phyloP scores from a whole-genome alignment of 495 filamentous ascomycete genomes.

The Lasiosphaeriaceae sp. region DNA sequence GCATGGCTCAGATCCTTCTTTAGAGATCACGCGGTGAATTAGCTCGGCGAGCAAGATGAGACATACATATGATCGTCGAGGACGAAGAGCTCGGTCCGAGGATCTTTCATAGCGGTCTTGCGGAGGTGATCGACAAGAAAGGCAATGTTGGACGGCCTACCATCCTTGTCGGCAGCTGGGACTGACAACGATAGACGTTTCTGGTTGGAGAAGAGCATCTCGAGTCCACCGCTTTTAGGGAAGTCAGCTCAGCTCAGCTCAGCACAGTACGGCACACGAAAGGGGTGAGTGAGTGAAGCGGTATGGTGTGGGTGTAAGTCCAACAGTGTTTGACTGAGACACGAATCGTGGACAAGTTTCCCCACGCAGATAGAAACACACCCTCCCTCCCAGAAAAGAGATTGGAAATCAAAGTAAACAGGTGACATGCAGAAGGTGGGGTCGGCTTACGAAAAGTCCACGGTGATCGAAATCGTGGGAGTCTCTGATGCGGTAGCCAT shows the following conservation, averaged over 20 bases:
- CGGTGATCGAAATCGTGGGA: constrained; percentile 28
- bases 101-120: constrained; percentile 77
- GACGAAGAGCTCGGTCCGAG: constrained; percentile 84
- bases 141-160: constrained; percentile 61
- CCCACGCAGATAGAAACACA: background rate
- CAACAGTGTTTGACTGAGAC: background rate
- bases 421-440: background rate
- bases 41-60: background rate
- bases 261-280: background rate
- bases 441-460: constrained; percentile 32
- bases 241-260: background rate
- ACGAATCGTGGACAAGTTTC: background rate
- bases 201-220: constrained; percentile 85
- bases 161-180: constrained; percentile 56
- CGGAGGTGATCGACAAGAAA: constrained; percentile 79
- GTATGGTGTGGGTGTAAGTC: background rate
- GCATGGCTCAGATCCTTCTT: background rate
- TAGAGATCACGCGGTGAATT: background rate
- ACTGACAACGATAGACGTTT: constrained; percentile 65
- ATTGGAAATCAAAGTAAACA: too few species aligned
- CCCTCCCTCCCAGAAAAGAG: background rate
- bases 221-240: constrained; percentile 80
- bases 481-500: constrained; percentile 11
- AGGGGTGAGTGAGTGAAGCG: background rate
- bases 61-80: constrained; percentile 83